Base-by-base conservation (phyloP, 2,329 filamentous ascomycete species). In the Aspergillus luchuensis region DNA sequence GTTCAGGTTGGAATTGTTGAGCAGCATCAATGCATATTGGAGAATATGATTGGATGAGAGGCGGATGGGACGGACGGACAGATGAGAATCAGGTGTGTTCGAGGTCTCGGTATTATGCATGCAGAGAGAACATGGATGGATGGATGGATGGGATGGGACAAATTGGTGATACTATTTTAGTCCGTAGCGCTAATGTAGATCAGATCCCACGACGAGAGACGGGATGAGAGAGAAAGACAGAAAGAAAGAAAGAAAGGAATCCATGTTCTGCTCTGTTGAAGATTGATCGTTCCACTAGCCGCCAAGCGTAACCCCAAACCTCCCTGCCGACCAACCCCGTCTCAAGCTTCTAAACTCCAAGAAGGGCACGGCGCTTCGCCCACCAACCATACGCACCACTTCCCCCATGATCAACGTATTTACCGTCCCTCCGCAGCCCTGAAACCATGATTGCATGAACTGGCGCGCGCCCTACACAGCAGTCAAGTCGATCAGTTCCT, bases 11-110 rank as follows among this genome's bases (percentile, higher is more conserved):
- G 39, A 17, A 59, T 55, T 62, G 39, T 61, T 61, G 43, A 66
- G 58, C 57, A 66, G 57, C 48, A 63, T 66, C 58, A n/a, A 41
- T 56, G 30, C 36, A 56, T 43, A 23, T 47, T 56, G 39, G 25
- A 23, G 21, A 17, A 10, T 47, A 25, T 45, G 21, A 23, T 30
- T 45, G 52, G 38, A 17, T n/a, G n/a, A 6, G 8, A 21, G 17
- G 0, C 8, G 6, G 19, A 13, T 5, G 8, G 5, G 17, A 11
- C 2, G 8, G 17, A 21, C 17, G 17, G 17, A 17, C 15, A 5
- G 39, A 13, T 8, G 17, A 21, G 41, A 45, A 7, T 45, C 11
- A 21, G 41, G 19, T 19, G 33, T 5, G 33, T 36, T 36, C 11
- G 33, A 36, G 10, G 33, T 36, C 33, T 36, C 11, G 33, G 33